Conservation (phyloP, 306 rosid species). For the Ziziphus jujuba region DNA sequence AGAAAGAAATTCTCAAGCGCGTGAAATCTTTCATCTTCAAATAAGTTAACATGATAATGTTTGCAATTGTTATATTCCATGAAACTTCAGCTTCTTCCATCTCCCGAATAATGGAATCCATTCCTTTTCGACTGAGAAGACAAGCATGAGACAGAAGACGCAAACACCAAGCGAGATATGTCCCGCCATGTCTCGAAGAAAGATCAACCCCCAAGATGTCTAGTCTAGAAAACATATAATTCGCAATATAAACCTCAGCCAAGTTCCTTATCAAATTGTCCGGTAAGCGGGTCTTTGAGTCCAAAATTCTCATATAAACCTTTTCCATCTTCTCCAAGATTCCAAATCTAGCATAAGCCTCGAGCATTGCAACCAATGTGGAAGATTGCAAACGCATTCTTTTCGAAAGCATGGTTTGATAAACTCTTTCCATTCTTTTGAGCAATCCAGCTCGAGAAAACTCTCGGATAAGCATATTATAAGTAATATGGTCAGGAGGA, state of each 20-base stretch:
- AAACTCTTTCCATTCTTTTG: constrained; percentile 53
- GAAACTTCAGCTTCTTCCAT: constrained; percentile 43
- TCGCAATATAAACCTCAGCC: constrained; percentile 59
- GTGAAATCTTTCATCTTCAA: constrained; percentile 72
- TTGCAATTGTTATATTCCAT: constrained; percentile 54
- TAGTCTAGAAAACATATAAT: constrained; percentile 62
- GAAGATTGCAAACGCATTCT: constrained; percentile 57
- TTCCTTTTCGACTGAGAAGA: constrained; percentile 63
- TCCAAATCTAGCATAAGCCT: constrained; percentile 66
- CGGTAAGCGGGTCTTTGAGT: constrained; percentile 40
- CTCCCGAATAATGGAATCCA: constrained; percentile 47
- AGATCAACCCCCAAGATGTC: constrained; percentile 64
- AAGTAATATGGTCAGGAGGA: constrained; percentile 58
- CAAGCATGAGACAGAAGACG: constrained; percentile 71
- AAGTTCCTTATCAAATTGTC: constrained; percentile 62
- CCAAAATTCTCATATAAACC: constrained; percentile 42
- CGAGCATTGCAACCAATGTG: constrained; percentile 63
- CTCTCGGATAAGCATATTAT: constrained; percentile 64
- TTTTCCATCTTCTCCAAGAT: constrained; percentile 71
- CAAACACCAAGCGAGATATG: constrained; percentile 60
- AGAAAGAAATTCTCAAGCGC: constrained; percentile 46
- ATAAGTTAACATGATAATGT: constrained; percentile 57
- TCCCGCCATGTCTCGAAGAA: constrained; percentile 36
- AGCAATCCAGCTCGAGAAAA: constrained; percentile 63
- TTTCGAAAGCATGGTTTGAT: constrained; percentile 57